phyloP scores from a whole-genome alignment of 2,329 filamentous ascomycete species.

The Talaromyces atroroseus region DNA sequence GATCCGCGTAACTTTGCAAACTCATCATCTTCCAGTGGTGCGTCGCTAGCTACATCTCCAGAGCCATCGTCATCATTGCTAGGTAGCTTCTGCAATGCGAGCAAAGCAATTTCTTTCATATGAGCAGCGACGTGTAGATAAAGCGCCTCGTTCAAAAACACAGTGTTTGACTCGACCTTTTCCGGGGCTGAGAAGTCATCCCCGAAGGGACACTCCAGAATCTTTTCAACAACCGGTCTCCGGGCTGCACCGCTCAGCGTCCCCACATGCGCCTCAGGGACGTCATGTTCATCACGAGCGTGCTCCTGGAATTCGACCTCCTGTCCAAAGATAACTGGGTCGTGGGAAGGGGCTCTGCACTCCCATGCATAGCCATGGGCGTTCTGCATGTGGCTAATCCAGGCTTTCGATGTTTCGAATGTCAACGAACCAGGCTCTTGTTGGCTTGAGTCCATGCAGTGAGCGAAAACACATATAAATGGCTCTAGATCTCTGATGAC shows the following conservation, averaged over 20 bases:
- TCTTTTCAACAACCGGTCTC: not conserved
- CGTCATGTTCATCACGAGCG: not conserved
- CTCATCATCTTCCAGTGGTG: not conserved
- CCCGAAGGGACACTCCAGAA: not conserved
- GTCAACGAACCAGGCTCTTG: not conserved
- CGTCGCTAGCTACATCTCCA: not conserved
- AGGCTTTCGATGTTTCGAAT: not conserved
- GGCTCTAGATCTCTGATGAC: not conserved
- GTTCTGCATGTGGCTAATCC: not conserved
- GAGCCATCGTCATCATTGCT: constrained; percentile 13
- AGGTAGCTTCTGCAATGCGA: constrained; percentile 29
- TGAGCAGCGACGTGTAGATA: constrained; percentile 25
- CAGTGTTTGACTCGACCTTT: not conserved
- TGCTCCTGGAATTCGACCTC: not conserved
- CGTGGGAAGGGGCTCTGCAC: not conserved
- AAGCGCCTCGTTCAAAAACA: constrained; percentile 22
- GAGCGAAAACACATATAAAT: not conserved
- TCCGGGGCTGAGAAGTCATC: not conserved
- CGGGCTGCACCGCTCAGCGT: not conserved
- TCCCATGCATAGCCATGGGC: not conserved
- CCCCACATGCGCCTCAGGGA: not conserved
- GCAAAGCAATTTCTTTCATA: constrained; percentile 28
- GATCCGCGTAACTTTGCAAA: not conserved
- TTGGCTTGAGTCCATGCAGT: not conserved
- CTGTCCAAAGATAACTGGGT: not conserved